Evolutionary conservation across 2,329 filamentous ascomycete genomes (phyloP).

Genomic region (Fusarium praegraminearum): DNA sequence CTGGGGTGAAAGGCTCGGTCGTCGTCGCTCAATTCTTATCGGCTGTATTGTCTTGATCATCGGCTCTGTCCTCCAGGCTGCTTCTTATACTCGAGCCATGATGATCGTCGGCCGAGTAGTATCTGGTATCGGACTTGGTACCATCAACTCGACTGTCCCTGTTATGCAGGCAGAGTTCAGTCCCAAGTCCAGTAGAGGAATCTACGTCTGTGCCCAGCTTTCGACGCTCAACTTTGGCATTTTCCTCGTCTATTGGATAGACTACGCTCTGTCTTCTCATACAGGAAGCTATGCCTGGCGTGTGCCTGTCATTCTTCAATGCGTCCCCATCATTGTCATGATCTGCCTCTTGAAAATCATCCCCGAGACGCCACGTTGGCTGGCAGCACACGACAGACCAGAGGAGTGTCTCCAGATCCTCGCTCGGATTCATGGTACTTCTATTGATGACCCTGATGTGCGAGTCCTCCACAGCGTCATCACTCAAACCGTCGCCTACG

Average conservation of each 20-base stretch:
- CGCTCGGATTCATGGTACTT: slow-evolving; percentile 52
- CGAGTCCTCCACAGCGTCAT: slow-evolving; percentile 49
- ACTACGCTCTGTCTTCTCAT: slow-evolving; percentile 55
- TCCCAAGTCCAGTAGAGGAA: slow-evolving; percentile 54
- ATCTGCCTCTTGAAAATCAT: slow-evolving; percentile 54
- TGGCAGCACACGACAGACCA: slow-evolving; percentile 54
- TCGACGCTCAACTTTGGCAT: slow-evolving; percentile 62
- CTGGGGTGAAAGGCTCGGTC: slow-evolving; percentile 59
- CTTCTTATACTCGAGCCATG: slow-evolving; percentile 57
- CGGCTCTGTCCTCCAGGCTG: slow-evolving; percentile 60
- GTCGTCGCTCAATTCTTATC: slow-evolving; percentile 56
- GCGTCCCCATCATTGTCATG: slow-evolving; percentile 56
- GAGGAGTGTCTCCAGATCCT: slow-evolving; percentile 55
- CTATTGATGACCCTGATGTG: slow-evolving; percentile 42
- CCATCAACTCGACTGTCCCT: slow-evolving; percentile 59
- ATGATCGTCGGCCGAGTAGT: slow-evolving; percentile 61
- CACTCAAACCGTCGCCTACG: slow-evolving; percentile 49
- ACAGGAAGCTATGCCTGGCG: slow-evolving; percentile 54
- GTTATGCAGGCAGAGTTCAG: slow-evolving; percentile 60
- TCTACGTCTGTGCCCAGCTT: slow-evolving; percentile 60
- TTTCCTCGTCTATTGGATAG: slow-evolving; percentile 60
- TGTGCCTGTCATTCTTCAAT: slow-evolving; percentile 57
- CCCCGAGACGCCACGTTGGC: slow-evolving; percentile 59
- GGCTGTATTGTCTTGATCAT: slow-evolving; percentile 59
- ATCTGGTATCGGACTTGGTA: slow-evolving; percentile 61